Base-by-base conservation (phyloP, 1,139 yeast species). In the Protomyces inundatus region DNA sequence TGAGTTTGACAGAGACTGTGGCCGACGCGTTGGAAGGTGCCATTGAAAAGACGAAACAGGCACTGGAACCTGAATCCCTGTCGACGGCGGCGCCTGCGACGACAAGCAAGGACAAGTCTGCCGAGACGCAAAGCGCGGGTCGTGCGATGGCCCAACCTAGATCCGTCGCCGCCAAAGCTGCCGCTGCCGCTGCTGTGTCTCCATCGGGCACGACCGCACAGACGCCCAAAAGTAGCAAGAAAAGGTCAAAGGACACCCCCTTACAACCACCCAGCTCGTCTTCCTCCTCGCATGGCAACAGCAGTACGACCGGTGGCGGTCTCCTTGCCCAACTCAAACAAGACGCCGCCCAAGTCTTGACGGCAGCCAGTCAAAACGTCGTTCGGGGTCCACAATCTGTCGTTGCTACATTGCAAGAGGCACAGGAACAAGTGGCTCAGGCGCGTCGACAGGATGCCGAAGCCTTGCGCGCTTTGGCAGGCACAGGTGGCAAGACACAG, bases 391-490 rank as follows among this genome's bases (percentile, higher is more conserved):
- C 23, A n/a, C 62, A 58, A 40, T 58, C 62, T 6, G 53, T 58
- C 50, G 46, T 51, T 23, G 62, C 51, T 12, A 58, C 52, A 56
- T 6, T 58, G 42, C 56, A 56, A 23, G 56, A 58, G 42, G 62
- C 62, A 9, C n/a, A 55, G 23, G 50, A 55, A 14, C 62, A 58
- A 52, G 62, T 58, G 12, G 62, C 53, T 48, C 51, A 46, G 33
- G 54, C 62, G 9, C 62, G 54, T 39, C n/a, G 39, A 33, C 40
- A 50, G 55, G 62, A 58, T 40, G 50, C 56, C 7, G 51, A 32
- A 3, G 62, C 62, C 10, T 35, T 58, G 45, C 48, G 33, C 2
- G 10, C 48, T 9, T 23, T 23, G 23, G 42, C 60, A 6, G 60
- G 60, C 9, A 35, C 46, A 4, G 35, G 9, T 35, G 34, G 36